phyloP scores from a whole-genome alignment of 2,329 filamentous ascomycete species.

The Sodiomyces alkalinus region DNA sequence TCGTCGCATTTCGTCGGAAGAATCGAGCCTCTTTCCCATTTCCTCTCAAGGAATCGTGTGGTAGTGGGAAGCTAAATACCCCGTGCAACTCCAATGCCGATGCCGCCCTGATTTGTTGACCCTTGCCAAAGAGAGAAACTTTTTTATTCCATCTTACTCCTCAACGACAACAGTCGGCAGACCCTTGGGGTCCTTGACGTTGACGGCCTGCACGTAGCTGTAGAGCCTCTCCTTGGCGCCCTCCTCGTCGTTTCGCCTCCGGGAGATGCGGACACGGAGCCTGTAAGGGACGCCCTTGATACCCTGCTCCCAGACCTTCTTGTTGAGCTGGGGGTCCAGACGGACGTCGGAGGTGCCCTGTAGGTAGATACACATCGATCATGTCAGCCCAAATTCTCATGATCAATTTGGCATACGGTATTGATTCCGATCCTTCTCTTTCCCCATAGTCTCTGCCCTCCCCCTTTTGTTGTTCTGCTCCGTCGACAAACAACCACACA shows the following conservation, averaged over 20 bases:
- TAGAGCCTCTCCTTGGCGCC: slow-evolving; percentile 99
- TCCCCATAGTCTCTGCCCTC: background rate
- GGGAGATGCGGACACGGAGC: slow-evolving; percentile 94
- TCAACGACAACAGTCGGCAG: slow-evolving; percentile 82
- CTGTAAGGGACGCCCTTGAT: slow-evolving; percentile 98
- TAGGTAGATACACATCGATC: background rate
- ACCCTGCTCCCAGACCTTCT: slow-evolving; percentile 99
- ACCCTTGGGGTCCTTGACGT: slow-evolving; percentile 98
- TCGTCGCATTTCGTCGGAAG: slow-evolving; percentile 8
- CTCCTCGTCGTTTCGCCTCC: slow-evolving; percentile 99
- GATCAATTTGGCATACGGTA: no score
- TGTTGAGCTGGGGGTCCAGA: slow-evolving; percentile 97
- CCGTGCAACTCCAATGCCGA: slow-evolving; percentile 24
- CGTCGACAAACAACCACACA: background rate
- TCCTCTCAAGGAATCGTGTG: slow-evolving; percentile 6
- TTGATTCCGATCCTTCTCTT: background rate
- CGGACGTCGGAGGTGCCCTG: slow-evolving; percentile 96
- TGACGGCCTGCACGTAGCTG: slow-evolving; percentile 98
- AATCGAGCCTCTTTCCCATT: slow-evolving; percentile 11
- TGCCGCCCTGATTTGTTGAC: slow-evolving; percentile 27
- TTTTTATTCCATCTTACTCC: slow-evolving; percentile 39
- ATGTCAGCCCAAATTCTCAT: background rate
- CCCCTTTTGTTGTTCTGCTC: background rate
- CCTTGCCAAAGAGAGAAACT: slow-evolving; percentile 22
- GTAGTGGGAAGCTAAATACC: slow-evolving; percentile 5